A percentile compares a stretch with the other conserved stretches of the same genome.
Conservation (phyloP, 2,329 filamentous ascomycete species). For the Pezicula rhizophila region DNA sequence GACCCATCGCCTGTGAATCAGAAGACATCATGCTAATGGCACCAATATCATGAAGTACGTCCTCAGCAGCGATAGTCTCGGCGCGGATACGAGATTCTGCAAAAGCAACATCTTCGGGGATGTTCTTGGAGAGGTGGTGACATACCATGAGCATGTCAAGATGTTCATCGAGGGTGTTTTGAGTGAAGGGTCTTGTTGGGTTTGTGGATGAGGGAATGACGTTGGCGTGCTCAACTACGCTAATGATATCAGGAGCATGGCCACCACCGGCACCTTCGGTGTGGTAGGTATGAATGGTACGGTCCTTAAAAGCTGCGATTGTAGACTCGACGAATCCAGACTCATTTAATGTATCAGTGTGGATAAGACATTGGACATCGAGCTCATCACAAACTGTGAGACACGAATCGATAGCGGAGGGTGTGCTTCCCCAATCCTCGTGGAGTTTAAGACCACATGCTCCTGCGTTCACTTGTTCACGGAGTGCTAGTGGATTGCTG, state of each 20-base stretch:
- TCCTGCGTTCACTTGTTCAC: constrained; percentile 76
- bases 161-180: constrained; percentile 92
- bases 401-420: constrained; percentile 85
- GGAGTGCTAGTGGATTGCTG: constrained; percentile 60
- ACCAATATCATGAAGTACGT: constrained; percentile 89
- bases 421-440: constrained; percentile 92
- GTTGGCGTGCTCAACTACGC: constrained; percentile 80
- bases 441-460: constrained; percentile 90
- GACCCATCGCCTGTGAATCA: constrained; percentile 94
- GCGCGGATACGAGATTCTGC: constrained; percentile 90
- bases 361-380: constrained; percentile 89
- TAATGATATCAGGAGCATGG: constrained; percentile 94
- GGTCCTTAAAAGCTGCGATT: constrained; percentile 74
- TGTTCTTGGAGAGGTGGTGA: constrained; percentile 87
- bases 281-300: constrained; percentile 94
- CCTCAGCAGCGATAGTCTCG: constrained; percentile 94
- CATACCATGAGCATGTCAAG: constrained; percentile 99
- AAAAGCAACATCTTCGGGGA: constrained; percentile 92
- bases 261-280: constrained; percentile 93
- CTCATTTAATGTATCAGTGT: constrained; percentile 94
- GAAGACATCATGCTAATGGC: constrained; percentile 98
- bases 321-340: constrained; percentile 95
- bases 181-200: constrained; percentile 83
- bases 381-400: constrained; percentile 80
- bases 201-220: constrained; percentile 90